Evolutionary conservation across 75 land plant genomes (phyloP).

Genomic region (Sequoia sempervirens): DNA sequence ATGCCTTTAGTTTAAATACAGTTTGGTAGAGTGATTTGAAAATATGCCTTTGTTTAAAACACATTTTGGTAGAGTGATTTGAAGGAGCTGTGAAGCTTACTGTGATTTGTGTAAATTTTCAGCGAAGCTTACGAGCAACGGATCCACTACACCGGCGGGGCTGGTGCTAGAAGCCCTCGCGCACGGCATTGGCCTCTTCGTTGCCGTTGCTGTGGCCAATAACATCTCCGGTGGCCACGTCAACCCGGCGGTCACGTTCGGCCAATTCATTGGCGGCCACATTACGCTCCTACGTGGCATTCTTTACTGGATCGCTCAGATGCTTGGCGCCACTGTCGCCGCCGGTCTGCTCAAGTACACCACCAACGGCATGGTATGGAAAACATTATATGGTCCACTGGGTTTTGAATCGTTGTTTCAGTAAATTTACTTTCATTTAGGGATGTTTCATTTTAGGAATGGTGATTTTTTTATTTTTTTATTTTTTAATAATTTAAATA

Average conservation of each 20-base stretch:
- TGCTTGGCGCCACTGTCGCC: constrained; percentile 67
- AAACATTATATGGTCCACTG: too few species aligned
- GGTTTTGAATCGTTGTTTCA: too few species aligned
- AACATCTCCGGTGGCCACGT: constrained; percentile 95
- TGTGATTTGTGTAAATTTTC: background rate
- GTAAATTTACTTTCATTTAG: too few species aligned
- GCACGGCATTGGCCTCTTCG: constrained; percentile 67
- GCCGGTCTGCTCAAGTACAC: constrained; percentile 50
- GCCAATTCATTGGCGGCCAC: constrained; percentile 72
- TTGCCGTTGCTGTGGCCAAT: constrained; percentile 60
- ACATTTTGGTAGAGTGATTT: too few species aligned
- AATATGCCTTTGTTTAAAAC: background rate
- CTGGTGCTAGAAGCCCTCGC: constrained; percentile 58
- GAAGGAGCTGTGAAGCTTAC: background rate
- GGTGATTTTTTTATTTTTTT: too few species aligned
- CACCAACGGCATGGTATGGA: constrained; percentile 51
- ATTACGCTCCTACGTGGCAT: constrained; percentile 58
- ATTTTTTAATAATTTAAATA: too few species aligned
- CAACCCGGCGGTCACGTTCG: constrained; percentile 88
- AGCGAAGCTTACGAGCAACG: constrained; percentile 42
- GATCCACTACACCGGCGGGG: constrained; percentile 37
- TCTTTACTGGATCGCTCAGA: constrained; percentile 83
- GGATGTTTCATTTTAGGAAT: too few species aligned
- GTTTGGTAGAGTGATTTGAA: background rate
- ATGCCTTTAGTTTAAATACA: background rate